These are phyloP conservation scores for Fusarium acutatum DNA, from an alignment of 2,329 filamentous ascomycete species.

Conservation along the genomic window DNA sequence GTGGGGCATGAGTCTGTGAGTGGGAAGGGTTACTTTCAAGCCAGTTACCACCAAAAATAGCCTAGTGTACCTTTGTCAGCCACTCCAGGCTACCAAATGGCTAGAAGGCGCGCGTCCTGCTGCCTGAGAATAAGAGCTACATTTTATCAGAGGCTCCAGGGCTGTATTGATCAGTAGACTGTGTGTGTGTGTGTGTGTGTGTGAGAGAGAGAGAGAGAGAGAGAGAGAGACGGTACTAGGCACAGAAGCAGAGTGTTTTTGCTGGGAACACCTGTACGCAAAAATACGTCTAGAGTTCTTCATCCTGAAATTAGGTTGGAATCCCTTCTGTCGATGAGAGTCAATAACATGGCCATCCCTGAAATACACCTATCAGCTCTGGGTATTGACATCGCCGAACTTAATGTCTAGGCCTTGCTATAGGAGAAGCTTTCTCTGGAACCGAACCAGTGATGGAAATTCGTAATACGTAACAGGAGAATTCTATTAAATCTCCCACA, in stretches of 20 bases:
- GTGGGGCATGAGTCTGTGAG: constrained; percentile 22
- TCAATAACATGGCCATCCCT: neutral
- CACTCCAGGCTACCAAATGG: constrained; percentile 31
- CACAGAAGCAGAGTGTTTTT: neutral
- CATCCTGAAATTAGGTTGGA: neutral
- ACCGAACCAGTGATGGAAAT: neutral
- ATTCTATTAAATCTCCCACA: neutral
- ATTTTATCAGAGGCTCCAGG: neutral
- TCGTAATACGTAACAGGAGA: neutral
- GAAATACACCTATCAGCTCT: neutral
- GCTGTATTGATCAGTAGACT: neutral
- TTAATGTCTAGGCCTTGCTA: neutral
- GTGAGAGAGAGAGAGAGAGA: neutral
- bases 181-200: too few species aligned
- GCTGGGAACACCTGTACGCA: neutral
- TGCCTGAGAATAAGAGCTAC: constrained; percentile 10
- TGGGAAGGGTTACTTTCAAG: constrained; percentile 10
- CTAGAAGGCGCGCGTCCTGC: constrained; percentile 31
- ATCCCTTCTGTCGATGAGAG: neutral
- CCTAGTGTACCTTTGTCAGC: constrained; percentile 20
- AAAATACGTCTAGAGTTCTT: neutral
- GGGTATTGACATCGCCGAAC: neutral
- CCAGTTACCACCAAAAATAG: constrained; percentile 5
- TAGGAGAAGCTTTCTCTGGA: neutral
- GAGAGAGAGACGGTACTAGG: neutral